Base-by-base conservation (phyloP, 1,284 basidiomycete species). In the Ustilago bromivora region DNA sequence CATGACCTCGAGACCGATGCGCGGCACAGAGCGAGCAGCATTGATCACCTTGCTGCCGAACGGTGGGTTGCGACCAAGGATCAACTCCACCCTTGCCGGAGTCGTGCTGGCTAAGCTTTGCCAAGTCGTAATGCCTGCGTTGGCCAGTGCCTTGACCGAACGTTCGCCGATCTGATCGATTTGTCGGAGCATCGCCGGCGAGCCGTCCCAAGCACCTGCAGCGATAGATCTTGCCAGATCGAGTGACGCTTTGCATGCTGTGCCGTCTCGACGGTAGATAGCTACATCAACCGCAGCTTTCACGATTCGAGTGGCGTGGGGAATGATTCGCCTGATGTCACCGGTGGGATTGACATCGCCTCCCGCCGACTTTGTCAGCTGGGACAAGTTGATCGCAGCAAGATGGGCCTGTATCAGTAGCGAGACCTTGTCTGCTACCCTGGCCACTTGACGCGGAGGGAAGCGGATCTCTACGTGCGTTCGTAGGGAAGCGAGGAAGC, bases 201-300 rank as follows among this genome's bases (percentile, higher is more conserved):
- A 88, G 80, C 93, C 92, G 79, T 95, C 93, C 93, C 93, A 95
- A 55, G 92, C 91, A 80, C 91, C 94, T 12, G 92, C 92, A 64
- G 88, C 90, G 49, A 95, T 84, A 79, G 81, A 85, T 5, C 87
- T 82, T 10, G 83, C 66, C 11, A 81, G 67, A 32, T 81, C 79
- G 35, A 79, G 66, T 5, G 77, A 69, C 4, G 68, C 60, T 36
- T 74, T 81, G 53, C 68, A 76, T 10, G 70, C 78, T 6, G 19
- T 60, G 4, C 80, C 80, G 43, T 82, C 78, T 38, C 57, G 40
- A 17, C 70, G 67, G 36, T 63, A 40, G 17, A 76, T 64, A 34
- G 79, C 57, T 19, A 82, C 60, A 56, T 82, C 76, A 12, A 81
- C 66, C 9, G 71, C 65, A 8, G 78, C 78, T 57, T 76, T 78